phyloP scores from a whole-genome alignment of 345 rosid species.

The Rhodamnia argentea region DNA sequence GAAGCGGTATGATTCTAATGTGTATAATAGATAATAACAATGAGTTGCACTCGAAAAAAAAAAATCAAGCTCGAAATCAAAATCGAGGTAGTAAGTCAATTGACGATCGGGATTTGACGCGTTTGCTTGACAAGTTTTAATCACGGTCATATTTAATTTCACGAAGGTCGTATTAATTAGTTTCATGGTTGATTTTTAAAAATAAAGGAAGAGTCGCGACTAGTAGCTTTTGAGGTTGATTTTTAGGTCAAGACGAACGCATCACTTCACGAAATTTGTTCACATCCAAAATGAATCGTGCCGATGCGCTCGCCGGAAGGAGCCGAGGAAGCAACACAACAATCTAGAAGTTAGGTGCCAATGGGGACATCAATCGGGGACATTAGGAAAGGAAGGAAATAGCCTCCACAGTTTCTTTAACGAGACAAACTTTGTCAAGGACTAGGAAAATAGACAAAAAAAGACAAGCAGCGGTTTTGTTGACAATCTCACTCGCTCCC shows the following conservation, averaged over 20 bases:
- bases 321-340: background rate
- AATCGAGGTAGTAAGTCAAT: background rate
- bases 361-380: background rate
- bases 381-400: background rate
- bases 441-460: background rate
- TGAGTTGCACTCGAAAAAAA: background rate
- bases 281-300: background rate
- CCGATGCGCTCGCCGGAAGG: background rate
- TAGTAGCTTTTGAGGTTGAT: background rate
- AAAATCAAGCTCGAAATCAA: background rate
- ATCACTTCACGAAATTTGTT: background rate
- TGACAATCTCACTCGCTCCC: background rate
- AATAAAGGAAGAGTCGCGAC: too few relatives aligned
- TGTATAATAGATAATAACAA: fast-evolving
- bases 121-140: background rate
- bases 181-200: too few relatives aligned
- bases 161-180: too few relatives aligned
- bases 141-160: background rate
- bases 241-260: too few relatives aligned
- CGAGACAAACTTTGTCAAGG: background rate
- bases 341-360: background rate
- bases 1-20: fast-evolving
- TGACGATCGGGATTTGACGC: background rate
- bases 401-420: background rate
- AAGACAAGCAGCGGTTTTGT: background rate